A percentile compares a stretch with the other conserved stretches of the same genome.
phyloP scores from a whole-genome alignment of 257 asterid genomes.

The Nicotiana noctiflora region DNA sequence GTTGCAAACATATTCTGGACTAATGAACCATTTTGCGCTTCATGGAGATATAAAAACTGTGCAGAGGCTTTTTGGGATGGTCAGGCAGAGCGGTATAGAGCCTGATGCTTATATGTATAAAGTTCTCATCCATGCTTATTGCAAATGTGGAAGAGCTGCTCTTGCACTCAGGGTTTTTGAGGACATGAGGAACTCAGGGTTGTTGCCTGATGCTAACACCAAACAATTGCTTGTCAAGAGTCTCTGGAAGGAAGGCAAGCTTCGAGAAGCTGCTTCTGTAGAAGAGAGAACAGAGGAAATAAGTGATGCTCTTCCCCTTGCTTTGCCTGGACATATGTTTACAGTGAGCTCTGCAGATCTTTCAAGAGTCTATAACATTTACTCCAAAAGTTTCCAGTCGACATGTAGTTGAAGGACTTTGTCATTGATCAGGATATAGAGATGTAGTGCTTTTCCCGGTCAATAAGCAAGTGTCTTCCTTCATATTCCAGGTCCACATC shows the following conservation, averaged over 20 bases:
- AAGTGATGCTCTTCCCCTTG: slow-evolving; percentile 39
- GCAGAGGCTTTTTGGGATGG: slow-evolving; percentile 77
- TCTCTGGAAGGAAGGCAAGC: slow-evolving; percentile 89
- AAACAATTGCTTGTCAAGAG: slow-evolving; percentile 73
- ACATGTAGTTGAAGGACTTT: neutral
- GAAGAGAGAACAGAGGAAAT: slow-evolving; percentile 61
- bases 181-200: slow-evolving; percentile 57
- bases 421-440: neutral
- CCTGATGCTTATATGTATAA: slow-evolving; percentile 83
- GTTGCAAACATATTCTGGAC: slow-evolving; percentile 67
- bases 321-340: slow-evolving; percentile 67
- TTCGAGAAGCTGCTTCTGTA: slow-evolving; percentile 87
- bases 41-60: slow-evolving; percentile 73
- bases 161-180: slow-evolving; percentile 78
- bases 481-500: neutral
- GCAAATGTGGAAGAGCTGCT: slow-evolving; percentile 79
- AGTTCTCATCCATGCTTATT: slow-evolving; percentile 73
- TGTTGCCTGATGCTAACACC: slow-evolving; percentile 54
- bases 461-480: neutral
- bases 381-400: slow-evolving; percentile 35
- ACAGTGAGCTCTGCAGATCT: slow-evolving; percentile 65
- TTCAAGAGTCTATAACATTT: slow-evolving; percentile 40
- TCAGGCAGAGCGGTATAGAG: slow-evolving; percentile 65
- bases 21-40: slow-evolving; percentile 86
- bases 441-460: neutral